phyloP scores from a whole-genome alignment of 2,329 filamentous ascomycete genomes.

The Aureobasidium namibiae region DNA sequence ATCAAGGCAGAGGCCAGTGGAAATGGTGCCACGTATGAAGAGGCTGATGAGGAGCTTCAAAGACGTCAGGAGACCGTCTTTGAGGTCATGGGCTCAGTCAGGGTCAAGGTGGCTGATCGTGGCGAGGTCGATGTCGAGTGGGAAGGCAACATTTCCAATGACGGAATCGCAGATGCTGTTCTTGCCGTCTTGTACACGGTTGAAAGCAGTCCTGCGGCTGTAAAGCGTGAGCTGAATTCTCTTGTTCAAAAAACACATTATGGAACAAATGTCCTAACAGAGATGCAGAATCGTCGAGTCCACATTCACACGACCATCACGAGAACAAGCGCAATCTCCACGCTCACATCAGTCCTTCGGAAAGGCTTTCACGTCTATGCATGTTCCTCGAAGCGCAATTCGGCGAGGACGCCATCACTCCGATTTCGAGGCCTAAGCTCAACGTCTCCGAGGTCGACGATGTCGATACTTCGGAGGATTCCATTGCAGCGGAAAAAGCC shows the following conservation, averaged over 20 bases:
- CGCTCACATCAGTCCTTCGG: slow-evolving; percentile 59
- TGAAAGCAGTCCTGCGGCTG: slow-evolving; percentile 88
- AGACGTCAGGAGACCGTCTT: slow-evolving; percentile 42
- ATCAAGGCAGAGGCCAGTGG: slow-evolving; percentile 33
- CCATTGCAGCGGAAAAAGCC: slow-evolving; percentile 44
- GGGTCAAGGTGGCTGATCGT: slow-evolving; percentile 49
- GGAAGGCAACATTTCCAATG: slow-evolving; percentile 97
- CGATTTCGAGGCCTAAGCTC: slow-evolving; percentile 60
- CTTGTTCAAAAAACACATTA: too few species aligned
- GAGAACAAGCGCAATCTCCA: slow-evolving; percentile 60
- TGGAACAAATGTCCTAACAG: background rate
- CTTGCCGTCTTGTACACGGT: slow-evolving; percentile 87
- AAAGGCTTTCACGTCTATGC: slow-evolving; percentile 76
- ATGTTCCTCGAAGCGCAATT: slow-evolving; percentile 98
- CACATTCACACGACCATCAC: slow-evolving; percentile 41
- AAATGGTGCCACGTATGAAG: slow-evolving; percentile 23
- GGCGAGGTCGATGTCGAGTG: slow-evolving; percentile 87
- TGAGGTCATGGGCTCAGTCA: slow-evolving; percentile 80
- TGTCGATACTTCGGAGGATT: slow-evolving; percentile 33
- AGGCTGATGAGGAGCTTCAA: slow-evolving; percentile 23
- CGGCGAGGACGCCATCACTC: slow-evolving; percentile 69
- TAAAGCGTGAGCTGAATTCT: slow-evolving; percentile 75
- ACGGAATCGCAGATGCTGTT: slow-evolving; percentile 94
- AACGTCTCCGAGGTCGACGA: slow-evolving; percentile 22
- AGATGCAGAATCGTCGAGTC: slow-evolving; percentile 28